Percentiles rank a stretch among this genome's conserved stretches.
phyloP scores from a whole-genome alignment of 441 rosid species.

The Bocquillonia castaneifolia region DNA sequence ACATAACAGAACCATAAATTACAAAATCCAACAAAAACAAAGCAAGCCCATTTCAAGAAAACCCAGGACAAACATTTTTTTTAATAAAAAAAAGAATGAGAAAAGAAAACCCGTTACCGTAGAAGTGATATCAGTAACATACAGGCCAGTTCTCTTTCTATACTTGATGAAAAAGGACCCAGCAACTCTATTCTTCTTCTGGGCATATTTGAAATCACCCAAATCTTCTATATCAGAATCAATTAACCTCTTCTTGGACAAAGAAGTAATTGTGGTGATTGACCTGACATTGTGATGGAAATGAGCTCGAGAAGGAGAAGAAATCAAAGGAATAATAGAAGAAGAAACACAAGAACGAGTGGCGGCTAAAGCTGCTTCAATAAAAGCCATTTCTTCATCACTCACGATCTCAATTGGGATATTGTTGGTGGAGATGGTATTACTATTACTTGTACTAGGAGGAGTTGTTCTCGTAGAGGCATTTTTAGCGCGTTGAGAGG shows the following conservation, averaged over 20 bases:
- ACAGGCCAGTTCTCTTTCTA: conserved; percentile 49
- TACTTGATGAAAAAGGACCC: conserved; percentile 41
- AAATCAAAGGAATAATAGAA: conserved; percentile 25
- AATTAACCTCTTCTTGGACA: conserved; percentile 37
- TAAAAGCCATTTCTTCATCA: conserved; percentile 83
- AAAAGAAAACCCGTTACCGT: conserved; percentile 36
- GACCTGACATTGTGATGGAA: conserved; percentile 31
- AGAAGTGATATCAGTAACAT: conserved; percentile 64
- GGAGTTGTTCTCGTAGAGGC: neutral
- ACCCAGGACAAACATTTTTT: neutral
- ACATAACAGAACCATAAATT: neutral
- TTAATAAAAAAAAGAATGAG: neutral
- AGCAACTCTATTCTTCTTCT: conserved; percentile 25
- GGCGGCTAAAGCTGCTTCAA: conserved; percentile 66
- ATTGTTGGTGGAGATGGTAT: too few relatives aligned
- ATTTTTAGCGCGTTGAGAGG: conserved; percentile 21
- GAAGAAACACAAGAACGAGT: conserved; percentile 41
- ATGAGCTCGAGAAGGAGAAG: conserved; percentile 29
- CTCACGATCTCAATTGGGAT: conserved; percentile 72
- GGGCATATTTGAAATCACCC: conserved; percentile 20
- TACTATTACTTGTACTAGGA: too few relatives aligned
- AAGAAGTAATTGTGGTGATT: conserved; percentile 29
- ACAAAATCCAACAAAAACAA: conserved; percentile 1
- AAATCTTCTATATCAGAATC: conserved; percentile 64
- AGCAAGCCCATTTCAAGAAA: neutral